A percentile compares a stretch with the other conserved stretches of the same genome.
phyloP scores from a whole-genome alignment of 352 stramenopile genomes.

The Elongisporangium prolatum region DNA sequence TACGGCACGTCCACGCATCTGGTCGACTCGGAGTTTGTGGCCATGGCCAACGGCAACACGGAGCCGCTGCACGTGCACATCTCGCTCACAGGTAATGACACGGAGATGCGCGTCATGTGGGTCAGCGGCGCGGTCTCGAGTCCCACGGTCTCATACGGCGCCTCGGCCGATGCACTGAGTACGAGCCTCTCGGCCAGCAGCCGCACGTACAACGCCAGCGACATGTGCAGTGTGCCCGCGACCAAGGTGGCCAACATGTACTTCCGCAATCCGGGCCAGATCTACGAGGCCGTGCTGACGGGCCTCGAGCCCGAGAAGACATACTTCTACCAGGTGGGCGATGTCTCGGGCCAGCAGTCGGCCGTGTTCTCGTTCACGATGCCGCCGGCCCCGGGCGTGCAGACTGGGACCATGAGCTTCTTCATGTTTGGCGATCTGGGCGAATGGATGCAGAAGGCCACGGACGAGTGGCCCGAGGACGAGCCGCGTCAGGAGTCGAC shows the following conservation, averaged over 20 bases:
- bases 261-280: slow-evolving; percentile 28
- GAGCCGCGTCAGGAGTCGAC: background rate
- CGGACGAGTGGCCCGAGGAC: background rate
- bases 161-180: slow-evolving; percentile 12
- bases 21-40: slow-evolving; percentile 23
- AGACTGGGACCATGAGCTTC: slow-evolving; percentile 43
- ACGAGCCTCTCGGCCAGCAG: slow-evolving; percentile 10
- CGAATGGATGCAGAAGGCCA: slow-evolving; percentile 5
- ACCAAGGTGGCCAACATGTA: slow-evolving; percentile 5
- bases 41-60: slow-evolving; percentile 22
- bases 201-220: slow-evolving; percentile 21
- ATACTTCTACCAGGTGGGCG: slow-evolving; percentile 37
- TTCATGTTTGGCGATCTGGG: slow-evolving; percentile 71
- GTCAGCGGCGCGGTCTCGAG: slow-evolving; percentile 32
- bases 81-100: slow-evolving; percentile 21
- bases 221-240: slow-evolving; percentile 28
- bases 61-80: slow-evolving; percentile 44
- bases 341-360: slow-evolving; percentile 19
- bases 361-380: slow-evolving; percentile 25
- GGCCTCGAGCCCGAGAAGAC: slow-evolving; percentile 20
- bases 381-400: slow-evolving; percentile 14
- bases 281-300: slow-evolving; percentile 36
- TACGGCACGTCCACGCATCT: slow-evolving; percentile 21
- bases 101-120: slow-evolving; percentile 54
- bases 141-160: slow-evolving; percentile 34